Conservation (phyloP, 495 filamentous ascomycete species). For the Neurospora sp. region DNA sequence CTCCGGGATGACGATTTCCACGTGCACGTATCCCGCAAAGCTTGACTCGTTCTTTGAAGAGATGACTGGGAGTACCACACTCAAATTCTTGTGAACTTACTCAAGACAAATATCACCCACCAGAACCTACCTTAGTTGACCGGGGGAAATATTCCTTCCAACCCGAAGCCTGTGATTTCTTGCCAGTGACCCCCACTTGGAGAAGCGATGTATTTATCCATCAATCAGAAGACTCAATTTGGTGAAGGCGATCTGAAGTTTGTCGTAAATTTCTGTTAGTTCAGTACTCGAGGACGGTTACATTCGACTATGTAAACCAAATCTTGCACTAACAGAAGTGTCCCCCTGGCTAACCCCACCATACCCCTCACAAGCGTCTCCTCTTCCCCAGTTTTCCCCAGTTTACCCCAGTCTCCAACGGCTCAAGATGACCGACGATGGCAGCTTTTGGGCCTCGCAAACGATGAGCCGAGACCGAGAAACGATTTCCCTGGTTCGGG, state of each 20-base stretch:
- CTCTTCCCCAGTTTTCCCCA: not conserved
- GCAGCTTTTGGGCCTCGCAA: not conserved
- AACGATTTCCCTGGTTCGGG: not conserved
- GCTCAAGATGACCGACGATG: not conserved
- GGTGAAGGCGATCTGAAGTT: not conserved
- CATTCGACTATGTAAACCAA: no score
- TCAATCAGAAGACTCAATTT: conserved; percentile 21
- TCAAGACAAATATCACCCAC: no score
- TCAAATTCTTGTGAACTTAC: no score
- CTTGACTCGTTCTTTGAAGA: not conserved
- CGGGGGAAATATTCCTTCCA: no score
- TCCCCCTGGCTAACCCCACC: conserved; percentile 7
- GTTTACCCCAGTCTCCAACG: not conserved
- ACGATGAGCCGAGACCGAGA: not conserved
- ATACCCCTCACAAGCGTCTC: not conserved
- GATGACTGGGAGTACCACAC: no score
- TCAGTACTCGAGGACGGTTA: not conserved
- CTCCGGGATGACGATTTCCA: not conserved
- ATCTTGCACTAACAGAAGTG: not conserved
- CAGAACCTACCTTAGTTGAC: no score
- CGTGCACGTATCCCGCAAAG: not conserved
- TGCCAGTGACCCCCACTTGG: not conserved
- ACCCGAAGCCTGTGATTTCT: not conserved
- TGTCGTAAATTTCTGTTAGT: not conserved
- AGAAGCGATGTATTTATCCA: conserved; percentile 19